A percentile compares a stretch with the other conserved stretches of the same genome.
These are phyloP conservation scores for Wilcoxina mikolae DNA, from an alignment of 495 filamentous ascomycete genomes.

Conservation along the genomic window DNA sequence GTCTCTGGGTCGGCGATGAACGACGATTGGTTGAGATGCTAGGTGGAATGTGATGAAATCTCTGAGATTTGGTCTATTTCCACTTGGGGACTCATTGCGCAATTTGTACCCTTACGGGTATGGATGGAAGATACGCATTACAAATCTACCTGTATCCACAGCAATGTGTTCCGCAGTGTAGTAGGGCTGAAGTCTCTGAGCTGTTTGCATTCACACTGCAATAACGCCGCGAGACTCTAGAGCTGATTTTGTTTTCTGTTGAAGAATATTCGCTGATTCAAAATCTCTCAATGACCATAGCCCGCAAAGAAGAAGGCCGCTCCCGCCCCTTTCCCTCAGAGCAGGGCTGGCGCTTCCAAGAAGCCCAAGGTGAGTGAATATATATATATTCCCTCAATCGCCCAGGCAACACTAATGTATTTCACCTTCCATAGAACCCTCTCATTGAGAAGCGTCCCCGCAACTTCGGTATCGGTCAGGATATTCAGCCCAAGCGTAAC, in stretches of 20 bases:
- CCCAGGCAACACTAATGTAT: background rate
- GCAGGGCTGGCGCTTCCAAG: conserved; percentile 76
- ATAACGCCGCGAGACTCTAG: conserved; percentile 27
- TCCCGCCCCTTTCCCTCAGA: conserved; percentile 87
- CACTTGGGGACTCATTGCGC: background rate
- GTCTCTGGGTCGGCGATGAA: background rate
- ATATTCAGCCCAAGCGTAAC: conserved; percentile 94
- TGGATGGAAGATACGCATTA: conserved; percentile 7
- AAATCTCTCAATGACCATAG: conserved; percentile 86
- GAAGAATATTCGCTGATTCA: conserved; percentile 30
- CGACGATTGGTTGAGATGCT: background rate
- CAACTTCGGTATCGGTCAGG: conserved; percentile 99
- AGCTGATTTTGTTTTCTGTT: conserved; percentile 74
- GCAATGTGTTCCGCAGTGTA: conserved; percentile 1
- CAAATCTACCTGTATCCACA: conserved; percentile 3
- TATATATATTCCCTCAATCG: background rate
- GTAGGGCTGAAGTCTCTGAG: conserved; percentile 27
- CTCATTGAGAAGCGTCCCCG: conserved; percentile 93
- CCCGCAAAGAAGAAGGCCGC: conserved; percentile 96
- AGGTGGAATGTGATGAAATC: background rate
- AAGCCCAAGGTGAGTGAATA: conserved; percentile 93
- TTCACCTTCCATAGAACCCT: conserved; percentile 56
- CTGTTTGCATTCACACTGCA: conserved; percentile 21
- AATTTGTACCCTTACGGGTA: background rate
- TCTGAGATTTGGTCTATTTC: background rate